phyloP scores from a whole-genome alignment of 208 protist genomes.

The Tritrichomonas musculus region DNA sequence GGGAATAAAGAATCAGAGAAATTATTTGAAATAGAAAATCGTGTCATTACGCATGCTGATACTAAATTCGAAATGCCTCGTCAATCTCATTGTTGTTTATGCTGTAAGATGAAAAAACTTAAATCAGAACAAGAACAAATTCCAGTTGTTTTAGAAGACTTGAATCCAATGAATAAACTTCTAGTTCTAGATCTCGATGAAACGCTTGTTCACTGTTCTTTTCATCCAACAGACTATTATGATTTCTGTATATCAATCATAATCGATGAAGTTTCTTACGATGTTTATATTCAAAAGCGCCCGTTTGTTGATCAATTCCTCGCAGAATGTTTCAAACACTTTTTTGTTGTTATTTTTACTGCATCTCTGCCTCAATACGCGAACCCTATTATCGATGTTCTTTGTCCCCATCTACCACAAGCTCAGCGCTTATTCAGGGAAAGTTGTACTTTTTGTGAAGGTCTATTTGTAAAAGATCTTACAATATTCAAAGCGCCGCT shows the following conservation, averaged over 20 bases:
- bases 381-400: neutral
- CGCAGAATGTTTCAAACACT: neutral
- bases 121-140: too few relatives aligned
- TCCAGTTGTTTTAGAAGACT: slow-evolving; percentile 22
- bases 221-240: slow-evolving; percentile 35
- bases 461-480: slow-evolving; percentile 50
- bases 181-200: slow-evolving; percentile 52
- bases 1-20: too few relatives aligned
- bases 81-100: too few relatives aligned
- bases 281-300: slow-evolving; percentile 44
- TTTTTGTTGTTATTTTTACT: slow-evolving; percentile 50
- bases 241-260: slow-evolving; percentile 38
- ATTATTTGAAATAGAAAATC: too few relatives aligned
- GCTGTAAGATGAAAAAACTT: too few relatives aligned
- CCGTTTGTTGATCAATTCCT: slow-evolving; percentile 48
- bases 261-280: neutral
- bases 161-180: neutral
- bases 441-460: slow-evolving; percentile 38
- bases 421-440: slow-evolving; percentile 40
- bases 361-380: slow-evolving; percentile 39
- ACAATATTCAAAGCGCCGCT: slow-evolving; percentile 36
- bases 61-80: too few relatives aligned
- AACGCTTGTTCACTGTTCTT: slow-evolving; percentile 49
- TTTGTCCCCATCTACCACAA: neutral
- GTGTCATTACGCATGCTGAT: too few relatives aligned